Conservation (phyloP, 2,329 filamentous ascomycete genomes). For the Fusarium pseudoanthophilum region DNA sequence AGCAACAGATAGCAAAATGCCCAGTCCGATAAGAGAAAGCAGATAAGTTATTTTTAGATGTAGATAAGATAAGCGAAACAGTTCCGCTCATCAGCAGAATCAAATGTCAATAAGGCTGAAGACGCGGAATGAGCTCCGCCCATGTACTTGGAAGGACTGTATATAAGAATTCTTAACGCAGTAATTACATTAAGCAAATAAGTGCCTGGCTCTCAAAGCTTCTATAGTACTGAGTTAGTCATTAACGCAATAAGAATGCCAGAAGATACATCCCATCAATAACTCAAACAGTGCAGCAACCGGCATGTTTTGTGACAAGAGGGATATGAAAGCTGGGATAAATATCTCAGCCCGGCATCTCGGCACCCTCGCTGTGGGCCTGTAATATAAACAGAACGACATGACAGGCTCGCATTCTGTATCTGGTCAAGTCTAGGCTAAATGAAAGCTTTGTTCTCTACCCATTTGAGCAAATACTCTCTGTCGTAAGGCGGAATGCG, state of each 20-base stretch:
- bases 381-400: background rate
- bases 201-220: background rate
- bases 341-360: background rate
- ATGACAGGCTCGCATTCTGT: background rate
- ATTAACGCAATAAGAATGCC: rapidly evolving
- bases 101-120: background rate
- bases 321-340: background rate
- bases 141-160: too few species aligned
- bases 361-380: background rate
- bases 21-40: too few species aligned
- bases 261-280: rapidly evolving
- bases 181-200: background rate
- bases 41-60: too few species aligned
- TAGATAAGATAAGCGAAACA: rapidly evolving
- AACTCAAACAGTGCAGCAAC: too few species aligned
- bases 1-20: too few species aligned
- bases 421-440: background rate
- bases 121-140: background rate
- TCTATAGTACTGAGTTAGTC: rapidly evolving
- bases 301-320: rapidly evolving
- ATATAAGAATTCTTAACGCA: background rate
- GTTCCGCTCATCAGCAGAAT: background rate
- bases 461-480: too few species aligned
- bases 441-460: background rate
- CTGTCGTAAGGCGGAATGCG: background rate